phyloP scores from a whole-genome alignment of 2,329 filamentous ascomycete genomes.

The Cercospora sp. region DNA sequence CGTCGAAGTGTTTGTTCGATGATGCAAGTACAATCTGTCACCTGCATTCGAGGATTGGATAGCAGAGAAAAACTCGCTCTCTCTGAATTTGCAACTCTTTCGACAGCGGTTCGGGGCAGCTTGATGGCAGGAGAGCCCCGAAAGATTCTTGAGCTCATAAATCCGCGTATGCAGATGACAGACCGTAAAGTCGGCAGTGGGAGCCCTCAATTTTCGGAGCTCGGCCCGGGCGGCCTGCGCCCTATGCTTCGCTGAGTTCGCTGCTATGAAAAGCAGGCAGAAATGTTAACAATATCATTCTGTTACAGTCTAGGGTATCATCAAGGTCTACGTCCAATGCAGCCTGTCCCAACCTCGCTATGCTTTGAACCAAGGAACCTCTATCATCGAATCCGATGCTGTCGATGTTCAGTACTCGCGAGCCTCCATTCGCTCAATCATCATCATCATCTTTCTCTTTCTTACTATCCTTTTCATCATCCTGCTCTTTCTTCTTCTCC shows the following conservation, averaged over 20 bases:
- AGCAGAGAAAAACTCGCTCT: no score
- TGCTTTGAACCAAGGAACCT: neutral
- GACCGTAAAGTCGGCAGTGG: neutral
- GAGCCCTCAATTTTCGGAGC: neutral
- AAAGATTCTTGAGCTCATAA: no score
- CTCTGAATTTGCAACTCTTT: no score
- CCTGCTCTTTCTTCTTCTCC: conserved; percentile 28
- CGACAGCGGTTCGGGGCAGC: no score
- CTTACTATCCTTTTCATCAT: conserved; percentile 63
- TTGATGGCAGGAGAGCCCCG: no score
- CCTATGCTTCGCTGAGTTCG: neutral
- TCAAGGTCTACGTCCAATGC: neutral
- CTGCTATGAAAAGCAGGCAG: conserved; percentile 1
- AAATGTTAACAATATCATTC: neutral
- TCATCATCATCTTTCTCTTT: conserved; percentile 50
- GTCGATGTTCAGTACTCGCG: neutral
- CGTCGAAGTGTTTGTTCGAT: neutral
- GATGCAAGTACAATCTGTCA: neutral
- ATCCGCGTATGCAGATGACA: no score
- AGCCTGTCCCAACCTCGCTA: conserved; percentile 1
- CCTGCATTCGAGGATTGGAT: no score
- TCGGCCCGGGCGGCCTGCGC: neutral
- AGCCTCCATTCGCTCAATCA: neutral
- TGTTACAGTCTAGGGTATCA: conserved; percentile 12
- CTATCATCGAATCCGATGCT: neutral